These are phyloP conservation scores for Neurospora sp. DNA, from an alignment of 495 filamentous ascomycete genomes.

Conservation along the genomic window DNA sequence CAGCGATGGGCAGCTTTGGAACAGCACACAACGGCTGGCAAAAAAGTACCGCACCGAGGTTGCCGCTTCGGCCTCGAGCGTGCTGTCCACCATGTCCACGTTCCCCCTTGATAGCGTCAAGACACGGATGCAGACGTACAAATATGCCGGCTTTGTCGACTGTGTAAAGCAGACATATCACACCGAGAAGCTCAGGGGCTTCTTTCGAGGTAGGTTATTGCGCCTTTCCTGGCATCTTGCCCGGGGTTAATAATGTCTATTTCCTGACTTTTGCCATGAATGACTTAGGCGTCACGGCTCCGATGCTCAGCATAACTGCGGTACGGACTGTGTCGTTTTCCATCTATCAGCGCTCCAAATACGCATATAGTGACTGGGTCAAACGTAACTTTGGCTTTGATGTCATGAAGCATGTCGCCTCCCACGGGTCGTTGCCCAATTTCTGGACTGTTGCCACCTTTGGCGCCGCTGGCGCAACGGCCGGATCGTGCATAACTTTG, in stretches of 20 bases:
- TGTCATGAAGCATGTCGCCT: slow-evolving; percentile 62
- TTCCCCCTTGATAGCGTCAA: slow-evolving; percentile 81
- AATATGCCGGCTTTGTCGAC: slow-evolving; percentile 55
- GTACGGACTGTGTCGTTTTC: slow-evolving; percentile 91
- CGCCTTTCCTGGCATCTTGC: not conserved
- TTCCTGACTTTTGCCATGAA: not conserved
- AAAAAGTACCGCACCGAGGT: slow-evolving; percentile 74
- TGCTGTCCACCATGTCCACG: slow-evolving; percentile 61
- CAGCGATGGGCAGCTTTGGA: slow-evolving; percentile 5
- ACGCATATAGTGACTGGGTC: slow-evolving; percentile 59
- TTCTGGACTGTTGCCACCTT: slow-evolving; percentile 63
- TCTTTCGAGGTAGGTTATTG: slow-evolving; percentile 57
- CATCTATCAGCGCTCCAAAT: slow-evolving; percentile 79
- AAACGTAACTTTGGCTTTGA: slow-evolving; percentile 53
- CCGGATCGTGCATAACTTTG: slow-evolving; percentile 69
- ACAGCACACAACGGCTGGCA: slow-evolving; percentile 47
- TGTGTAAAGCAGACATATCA: slow-evolving; percentile 64
- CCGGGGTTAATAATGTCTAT: not conserved
- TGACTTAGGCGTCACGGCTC: slow-evolving; percentile 58
- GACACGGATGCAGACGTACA: slow-evolving; percentile 78
- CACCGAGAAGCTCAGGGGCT: slow-evolving; percentile 60
- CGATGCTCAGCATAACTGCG: slow-evolving; percentile 76
- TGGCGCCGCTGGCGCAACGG: slow-evolving; percentile 64
- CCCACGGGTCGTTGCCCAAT: slow-evolving; percentile 57
- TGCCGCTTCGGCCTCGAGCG: slow-evolving; percentile 61